Conservation (phyloP, 306 rosid species). For the Adenanthera pavonina region DNA sequence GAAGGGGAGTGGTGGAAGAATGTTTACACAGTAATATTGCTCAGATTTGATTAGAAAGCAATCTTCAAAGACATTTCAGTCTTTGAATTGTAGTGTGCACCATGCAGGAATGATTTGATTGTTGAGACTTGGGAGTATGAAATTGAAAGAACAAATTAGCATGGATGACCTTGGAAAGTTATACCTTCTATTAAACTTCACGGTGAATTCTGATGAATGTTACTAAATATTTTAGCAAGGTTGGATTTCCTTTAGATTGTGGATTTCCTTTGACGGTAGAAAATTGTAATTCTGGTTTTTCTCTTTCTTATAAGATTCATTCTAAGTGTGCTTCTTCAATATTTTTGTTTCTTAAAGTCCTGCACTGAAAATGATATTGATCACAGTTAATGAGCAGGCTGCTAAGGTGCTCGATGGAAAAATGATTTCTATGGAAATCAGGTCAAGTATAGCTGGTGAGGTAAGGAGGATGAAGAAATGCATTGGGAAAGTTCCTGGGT, state of each 20-base stretch:
- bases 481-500: conserved; percentile 80
- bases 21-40: background rate
- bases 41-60: background rate
- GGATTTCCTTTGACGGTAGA: background rate
- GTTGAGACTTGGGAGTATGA: background rate
- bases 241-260: background rate
- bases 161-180: background rate
- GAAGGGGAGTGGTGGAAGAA: background rate
- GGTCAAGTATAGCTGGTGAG: conserved; percentile 66
- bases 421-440: conserved; percentile 67
- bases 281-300: conserved; percentile 26
- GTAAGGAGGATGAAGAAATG: conserved; percentile 76
- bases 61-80: background rate
- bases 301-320: conserved; percentile 5
- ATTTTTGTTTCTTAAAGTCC: conserved; percentile 19
- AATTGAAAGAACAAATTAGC: background rate
- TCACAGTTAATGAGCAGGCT: conserved; percentile 54
- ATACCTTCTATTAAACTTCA: background rate
- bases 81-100: background rate
- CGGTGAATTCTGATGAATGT: background rate
- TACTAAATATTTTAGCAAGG: background rate
- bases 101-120: background rate
- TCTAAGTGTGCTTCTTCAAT: conserved; percentile 31
- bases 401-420: conserved; percentile 76
- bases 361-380: conserved; percentile 33